Percentiles rank a stretch among this genome's conserved stretches.
Conservation (phyloP, 108 stramenopile species). For the Cyclotella cryptica region DNA sequence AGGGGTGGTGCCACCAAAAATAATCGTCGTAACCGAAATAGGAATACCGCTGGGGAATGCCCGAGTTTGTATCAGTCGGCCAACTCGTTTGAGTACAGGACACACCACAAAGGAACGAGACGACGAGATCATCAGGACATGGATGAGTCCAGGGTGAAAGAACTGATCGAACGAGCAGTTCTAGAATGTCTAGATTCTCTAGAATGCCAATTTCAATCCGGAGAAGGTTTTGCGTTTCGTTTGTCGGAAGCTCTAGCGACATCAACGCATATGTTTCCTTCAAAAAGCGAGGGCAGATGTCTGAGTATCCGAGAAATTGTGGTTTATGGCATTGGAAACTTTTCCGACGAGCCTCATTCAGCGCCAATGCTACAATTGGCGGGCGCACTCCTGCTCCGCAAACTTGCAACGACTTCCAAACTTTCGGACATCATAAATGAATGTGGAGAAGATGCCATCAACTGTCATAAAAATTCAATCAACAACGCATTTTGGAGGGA, state of each 20-base stretch:
- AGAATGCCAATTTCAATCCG: constrained; percentile 21
- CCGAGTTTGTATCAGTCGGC: neutral
- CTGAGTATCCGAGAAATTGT: constrained; percentile 49
- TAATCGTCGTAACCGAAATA: constrained; percentile 3
- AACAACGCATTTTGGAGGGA: constrained; percentile 30
- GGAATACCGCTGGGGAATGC: neutral
- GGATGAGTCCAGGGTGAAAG: constrained; percentile 1
- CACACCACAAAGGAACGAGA: neutral
- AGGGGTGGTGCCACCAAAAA: constrained; percentile 5
- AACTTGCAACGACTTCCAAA: constrained; percentile 12
- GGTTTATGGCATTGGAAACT: constrained; percentile 59
- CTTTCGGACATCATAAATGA: neutral
- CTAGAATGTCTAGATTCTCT: constrained; percentile 25
- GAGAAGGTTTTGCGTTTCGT: constrained; percentile 30
- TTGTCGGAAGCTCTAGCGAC: constrained; percentile 18
- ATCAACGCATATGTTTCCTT: constrained; percentile 6
- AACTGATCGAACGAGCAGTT: constrained; percentile 23
- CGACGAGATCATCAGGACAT: neutral
- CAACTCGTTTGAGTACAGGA: neutral
- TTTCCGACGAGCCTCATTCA: constrained; percentile 21
- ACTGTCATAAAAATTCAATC: neutral
- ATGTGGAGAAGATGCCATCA: neutral
- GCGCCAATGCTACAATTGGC: constrained; percentile 58
- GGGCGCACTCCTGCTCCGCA: constrained; percentile 38
- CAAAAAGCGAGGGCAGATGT: neutral